Evolutionary conservation across 306 rosid genomes (phyloP).

Genomic region (Biancaea sappan): DNA sequence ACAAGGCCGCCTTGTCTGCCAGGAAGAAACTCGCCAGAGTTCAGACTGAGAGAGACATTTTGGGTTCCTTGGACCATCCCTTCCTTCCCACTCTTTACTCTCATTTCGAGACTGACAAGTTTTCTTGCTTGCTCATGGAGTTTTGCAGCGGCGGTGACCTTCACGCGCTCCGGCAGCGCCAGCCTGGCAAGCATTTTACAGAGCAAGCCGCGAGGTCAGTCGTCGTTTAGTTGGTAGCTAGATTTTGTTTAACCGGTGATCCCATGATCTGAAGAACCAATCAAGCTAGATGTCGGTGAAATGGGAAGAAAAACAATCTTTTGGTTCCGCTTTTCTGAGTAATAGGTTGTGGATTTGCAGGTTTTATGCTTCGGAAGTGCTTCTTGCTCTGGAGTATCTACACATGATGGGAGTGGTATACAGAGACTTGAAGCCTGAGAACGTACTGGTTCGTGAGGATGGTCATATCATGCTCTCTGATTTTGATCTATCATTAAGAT

Average conservation of each 20-base stretch:
- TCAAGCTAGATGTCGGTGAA: background rate
- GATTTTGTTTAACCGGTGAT: background rate
- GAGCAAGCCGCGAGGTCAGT: constrained; percentile 60
- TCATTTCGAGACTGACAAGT: constrained; percentile 64
- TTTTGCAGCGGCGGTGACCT: constrained; percentile 69
- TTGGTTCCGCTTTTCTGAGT: background rate
- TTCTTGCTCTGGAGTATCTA: constrained; percentile 56
- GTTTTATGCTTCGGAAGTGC: constrained; percentile 63
- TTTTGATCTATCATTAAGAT: constrained; percentile 55
- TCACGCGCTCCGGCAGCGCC: constrained; percentile 63
- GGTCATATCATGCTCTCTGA: constrained; percentile 69
- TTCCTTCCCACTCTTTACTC: constrained; percentile 66
- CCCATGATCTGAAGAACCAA: background rate
- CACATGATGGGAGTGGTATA: constrained; percentile 74
- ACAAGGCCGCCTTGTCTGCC: constrained; percentile 53
- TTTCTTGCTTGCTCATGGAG: constrained; percentile 69
- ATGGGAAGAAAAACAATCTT: background rate
- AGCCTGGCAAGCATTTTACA: constrained; percentile 52
- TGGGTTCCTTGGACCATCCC: constrained; percentile 57
- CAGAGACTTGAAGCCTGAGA: constrained; percentile 62
- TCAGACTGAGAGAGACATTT: constrained; percentile 61
- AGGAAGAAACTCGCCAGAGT: constrained; percentile 55
- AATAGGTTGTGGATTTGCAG: constrained; percentile 32
- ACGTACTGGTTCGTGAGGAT: constrained; percentile 61
- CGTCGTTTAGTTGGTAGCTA: background rate